These are phyloP conservation scores for Trichomonas tenax DNA, from an alignment of 208 protist species.

Conservation along the genomic window DNA sequence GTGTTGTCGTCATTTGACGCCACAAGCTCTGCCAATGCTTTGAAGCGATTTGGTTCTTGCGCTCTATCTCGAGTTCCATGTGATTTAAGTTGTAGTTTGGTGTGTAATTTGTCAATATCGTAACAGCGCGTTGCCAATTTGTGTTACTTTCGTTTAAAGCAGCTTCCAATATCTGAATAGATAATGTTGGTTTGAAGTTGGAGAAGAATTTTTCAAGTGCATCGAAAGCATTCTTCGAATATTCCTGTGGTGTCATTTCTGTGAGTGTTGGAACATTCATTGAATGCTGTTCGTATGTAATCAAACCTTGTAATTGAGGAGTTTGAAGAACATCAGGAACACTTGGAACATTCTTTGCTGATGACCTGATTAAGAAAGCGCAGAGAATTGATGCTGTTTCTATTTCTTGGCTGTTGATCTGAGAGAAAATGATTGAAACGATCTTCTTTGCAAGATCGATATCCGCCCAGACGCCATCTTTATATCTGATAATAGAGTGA, in stretches of 20 bases:
- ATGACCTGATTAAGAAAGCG: neutral
- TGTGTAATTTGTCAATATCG: neutral
- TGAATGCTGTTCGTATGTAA: neutral
- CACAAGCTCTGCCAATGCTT: neutral
- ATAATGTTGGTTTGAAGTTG: neutral
- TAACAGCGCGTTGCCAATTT: neutral
- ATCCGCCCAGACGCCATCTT: neutral
- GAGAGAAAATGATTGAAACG: neutral
- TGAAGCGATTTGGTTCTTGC: neutral
- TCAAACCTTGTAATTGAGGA: neutral
- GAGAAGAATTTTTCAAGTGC: neutral
- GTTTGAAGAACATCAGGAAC: neutral
- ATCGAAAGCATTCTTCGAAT: neutral
- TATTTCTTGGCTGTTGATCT: neutral
- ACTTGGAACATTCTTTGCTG: neutral
- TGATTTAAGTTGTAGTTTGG: neutral
- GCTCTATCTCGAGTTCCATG: neutral
- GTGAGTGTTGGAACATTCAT: neutral
- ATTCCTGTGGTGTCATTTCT: neutral
- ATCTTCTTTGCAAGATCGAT: neutral
- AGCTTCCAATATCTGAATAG: neutral
- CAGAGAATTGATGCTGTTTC: neutral
- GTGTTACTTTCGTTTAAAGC: neutral
- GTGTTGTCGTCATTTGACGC: neutral
- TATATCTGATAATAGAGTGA: neutral